Percentiles rank a stretch among this genome's conserved stretches.
These are phyloP conservation scores for Taiozyma sp. DNA, from an alignment of 1,139 yeast species.

Conservation along the genomic window DNA sequence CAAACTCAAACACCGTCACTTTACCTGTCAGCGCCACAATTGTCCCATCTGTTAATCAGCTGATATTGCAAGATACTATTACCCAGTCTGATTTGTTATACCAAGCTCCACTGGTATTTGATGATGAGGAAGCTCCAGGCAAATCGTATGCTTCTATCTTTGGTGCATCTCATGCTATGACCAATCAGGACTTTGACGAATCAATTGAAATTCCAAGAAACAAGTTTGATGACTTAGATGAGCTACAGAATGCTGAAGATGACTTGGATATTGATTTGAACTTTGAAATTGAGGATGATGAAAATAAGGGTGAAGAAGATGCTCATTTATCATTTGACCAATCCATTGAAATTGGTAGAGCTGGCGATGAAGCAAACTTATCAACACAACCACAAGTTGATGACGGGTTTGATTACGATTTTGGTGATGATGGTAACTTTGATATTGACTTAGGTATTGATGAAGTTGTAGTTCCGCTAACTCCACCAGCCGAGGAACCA, in stretches of 20 bases:
- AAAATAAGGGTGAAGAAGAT: conserved; percentile 3
- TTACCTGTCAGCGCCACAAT: conserved; percentile 48
- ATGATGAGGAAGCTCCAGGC: conserved; percentile 26
- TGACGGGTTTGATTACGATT: conserved; percentile 10
- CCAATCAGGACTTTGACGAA: conserved; percentile 32
- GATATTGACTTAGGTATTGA: conserved; percentile 13
- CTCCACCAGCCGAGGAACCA: conserved; percentile 12
- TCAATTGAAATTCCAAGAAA: conserved; percentile 61
- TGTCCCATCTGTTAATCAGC: conserved; percentile 47
- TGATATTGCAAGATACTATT: conserved; percentile 71
- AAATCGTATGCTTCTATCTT: conserved; percentile 6
- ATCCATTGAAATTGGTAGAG: conserved; percentile 32
- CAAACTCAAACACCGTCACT: conserved; percentile 36
- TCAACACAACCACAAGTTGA: conserved; percentile 8
- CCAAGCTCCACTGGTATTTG: conserved; percentile 60
- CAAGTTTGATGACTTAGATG: conserved; percentile 23
- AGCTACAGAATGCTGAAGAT: conserved; percentile 17
- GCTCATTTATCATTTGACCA: conserved; percentile 17
- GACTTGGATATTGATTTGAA: conserved; percentile 31
- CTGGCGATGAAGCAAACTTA: conserved; percentile 24
- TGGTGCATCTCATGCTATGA: conserved; percentile 13
- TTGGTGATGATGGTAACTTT: conserved; percentile 9
- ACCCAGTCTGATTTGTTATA: conserved; percentile 71
- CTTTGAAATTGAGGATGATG: conserved; percentile 24
- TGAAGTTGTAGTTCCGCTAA: conserved; percentile 10